Evolutionary conservation across 495 filamentous ascomycete species (phyloP).

Genomic region (Melanomma pulvis-pyrius): DNA sequence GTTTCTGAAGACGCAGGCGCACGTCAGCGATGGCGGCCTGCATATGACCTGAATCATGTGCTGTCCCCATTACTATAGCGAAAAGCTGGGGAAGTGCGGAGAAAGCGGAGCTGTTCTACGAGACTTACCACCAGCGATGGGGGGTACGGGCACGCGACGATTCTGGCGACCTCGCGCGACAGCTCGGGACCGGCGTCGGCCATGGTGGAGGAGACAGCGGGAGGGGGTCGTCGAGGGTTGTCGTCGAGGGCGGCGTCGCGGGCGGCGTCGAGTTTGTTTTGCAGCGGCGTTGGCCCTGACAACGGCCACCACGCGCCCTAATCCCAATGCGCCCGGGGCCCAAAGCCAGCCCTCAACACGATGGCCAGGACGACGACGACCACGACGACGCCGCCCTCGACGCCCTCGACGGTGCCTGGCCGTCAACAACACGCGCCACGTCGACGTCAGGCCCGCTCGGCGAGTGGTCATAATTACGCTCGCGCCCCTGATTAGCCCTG

Average conservation of each 20-base stretch:
- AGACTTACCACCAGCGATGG: conserved; percentile 22
- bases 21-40: conserved; percentile 27
- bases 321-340: too few relatives aligned
- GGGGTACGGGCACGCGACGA: conserved; percentile 29
- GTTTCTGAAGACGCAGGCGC: conserved; percentile 29
- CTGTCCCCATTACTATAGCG: not conserved
- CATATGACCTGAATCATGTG: conserved; percentile 31
- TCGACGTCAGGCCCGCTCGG: not conserved
- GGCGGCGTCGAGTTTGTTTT: conserved; percentile 18
- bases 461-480: not conserved
- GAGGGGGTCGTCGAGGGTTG: not conserved
- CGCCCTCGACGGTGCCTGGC: not conserved
- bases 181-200: conserved; percentile 16
- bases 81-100: conserved; percentile 5
- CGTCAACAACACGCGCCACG: too few relatives aligned
- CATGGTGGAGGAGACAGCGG: conserved; percentile 20
- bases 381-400: not conserved
- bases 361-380: too few relatives aligned
- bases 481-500: not conserved
- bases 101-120: not conserved
- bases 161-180: conserved; percentile 22
- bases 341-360: too few relatives aligned
- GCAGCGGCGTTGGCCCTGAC: conserved; percentile 20
- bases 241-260: not conserved
- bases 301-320: conserved; percentile 2